Evolutionary conservation across 129 eudicot genomes (phyloP).

Genomic region (Tagetes patula): DNA sequence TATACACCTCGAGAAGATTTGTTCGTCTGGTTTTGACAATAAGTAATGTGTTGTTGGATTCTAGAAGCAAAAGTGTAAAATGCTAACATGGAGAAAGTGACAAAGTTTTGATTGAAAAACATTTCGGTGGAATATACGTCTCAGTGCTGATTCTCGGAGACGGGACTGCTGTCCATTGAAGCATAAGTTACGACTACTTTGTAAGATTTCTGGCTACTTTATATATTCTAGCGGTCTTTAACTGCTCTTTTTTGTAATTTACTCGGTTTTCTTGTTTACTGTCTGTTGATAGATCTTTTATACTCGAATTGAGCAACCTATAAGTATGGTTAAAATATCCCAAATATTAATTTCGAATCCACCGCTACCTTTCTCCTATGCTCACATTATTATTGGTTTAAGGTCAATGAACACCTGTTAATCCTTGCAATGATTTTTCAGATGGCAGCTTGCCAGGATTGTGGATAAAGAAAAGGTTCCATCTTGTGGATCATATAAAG

Average conservation of each 20-base stretch:
- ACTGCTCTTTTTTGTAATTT: conserved; percentile 31
- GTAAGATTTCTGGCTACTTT: conserved; percentile 42
- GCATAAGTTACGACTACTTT: conserved; percentile 43
- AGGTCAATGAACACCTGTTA: not conserved
- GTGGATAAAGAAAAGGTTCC: not conserved
- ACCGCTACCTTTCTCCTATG: conserved; percentile 1
- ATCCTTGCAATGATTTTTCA: conserved; percentile 11
- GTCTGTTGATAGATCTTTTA: conserved; percentile 29
- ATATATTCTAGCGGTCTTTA: conserved; percentile 38
- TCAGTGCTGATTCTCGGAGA: conserved; percentile 52
- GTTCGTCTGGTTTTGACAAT: conserved; percentile 24
- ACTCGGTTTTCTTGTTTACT: conserved; percentile 26
- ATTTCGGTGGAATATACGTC: conserved; percentile 66
- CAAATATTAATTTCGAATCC: not conserved
- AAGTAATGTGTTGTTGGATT: conserved; percentile 31
- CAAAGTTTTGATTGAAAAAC: conserved; percentile 46
- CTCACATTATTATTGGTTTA: not conserved
- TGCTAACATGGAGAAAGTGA: conserved; percentile 29
- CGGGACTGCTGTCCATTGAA: conserved; percentile 46
- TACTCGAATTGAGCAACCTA: conserved; percentile 25
- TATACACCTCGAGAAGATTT: conserved; percentile 55
- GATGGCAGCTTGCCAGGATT: conserved; percentile 16
- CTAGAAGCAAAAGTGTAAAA: conserved; percentile 32
- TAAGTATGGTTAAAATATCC: not conserved
- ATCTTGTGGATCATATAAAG: not conserved